Evolutionary conservation across 176 grass and related monocot species (phyloP).

Genomic region (Aegilops sharonensis): DNA sequence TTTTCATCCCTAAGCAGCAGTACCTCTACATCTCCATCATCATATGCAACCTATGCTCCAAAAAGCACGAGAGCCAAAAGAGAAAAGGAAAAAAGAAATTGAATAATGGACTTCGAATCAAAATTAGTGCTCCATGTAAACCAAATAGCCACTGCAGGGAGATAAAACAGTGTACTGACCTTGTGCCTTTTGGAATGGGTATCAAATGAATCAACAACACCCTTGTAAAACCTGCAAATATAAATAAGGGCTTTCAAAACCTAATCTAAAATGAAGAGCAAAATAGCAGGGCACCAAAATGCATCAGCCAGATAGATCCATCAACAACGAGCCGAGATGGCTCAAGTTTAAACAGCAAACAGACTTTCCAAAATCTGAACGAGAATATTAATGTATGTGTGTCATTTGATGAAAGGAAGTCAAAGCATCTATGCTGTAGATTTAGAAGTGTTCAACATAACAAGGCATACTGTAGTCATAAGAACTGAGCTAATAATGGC

Average conservation of each 20-base stretch:
- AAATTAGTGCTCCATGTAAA: background rate
- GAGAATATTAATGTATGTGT: background rate
- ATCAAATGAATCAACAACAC: constrained; percentile 62
- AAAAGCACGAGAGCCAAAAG: constrained; percentile 10
- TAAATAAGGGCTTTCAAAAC: constrained; percentile 3
- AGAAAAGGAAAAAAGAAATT: constrained; percentile 1
- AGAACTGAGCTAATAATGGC: background rate
- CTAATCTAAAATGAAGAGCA: constrained; percentile 1
- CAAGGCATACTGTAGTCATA: constrained; percentile 1
- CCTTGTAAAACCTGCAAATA: constrained; percentile 71
- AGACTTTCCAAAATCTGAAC: background rate
- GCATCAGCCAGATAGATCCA: background rate
- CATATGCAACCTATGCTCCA: constrained; percentile 73
- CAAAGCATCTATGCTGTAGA: background rate
- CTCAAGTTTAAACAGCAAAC: background rate
- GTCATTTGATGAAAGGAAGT: background rate
- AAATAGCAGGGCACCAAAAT: background rate
- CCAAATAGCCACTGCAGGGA: constrained; percentile 1
- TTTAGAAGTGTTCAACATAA: background rate
- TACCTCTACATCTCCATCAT: constrained; percentile 87
- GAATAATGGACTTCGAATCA: background rate
- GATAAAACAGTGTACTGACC: constrained; percentile 33
- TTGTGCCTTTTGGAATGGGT: constrained; percentile 73
- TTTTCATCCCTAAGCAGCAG: constrained; percentile 65
- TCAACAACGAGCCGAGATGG: background rate